Base-by-base conservation (phyloP, 257 asterid genomes). In the Ophiorrhiza pumila region DNA sequence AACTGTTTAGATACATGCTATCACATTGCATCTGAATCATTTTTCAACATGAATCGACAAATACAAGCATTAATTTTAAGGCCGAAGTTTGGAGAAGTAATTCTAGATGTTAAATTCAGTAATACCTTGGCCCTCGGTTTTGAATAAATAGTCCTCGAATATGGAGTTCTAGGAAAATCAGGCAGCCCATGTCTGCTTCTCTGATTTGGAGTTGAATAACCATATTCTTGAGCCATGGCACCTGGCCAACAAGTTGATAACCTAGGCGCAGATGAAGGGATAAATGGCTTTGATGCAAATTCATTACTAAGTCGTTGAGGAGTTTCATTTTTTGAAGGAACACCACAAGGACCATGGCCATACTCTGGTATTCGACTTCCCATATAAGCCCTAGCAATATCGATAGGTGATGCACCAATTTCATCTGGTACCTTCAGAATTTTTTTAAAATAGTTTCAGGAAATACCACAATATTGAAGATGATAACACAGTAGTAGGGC, bases 311-410 rank as follows among this genome's bases (percentile, higher is more conserved):
- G 32, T 45, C 73, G 81, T 67, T 73, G 81, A 78, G 78, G 66
- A 64, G 79, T 76, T 80, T 83, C 85, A 9, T 67, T 67, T 65
- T 85, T 85, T 20, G 87, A 80, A 13, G 70, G 46, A 34, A 66
- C 74, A 65, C 78, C 78, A 47, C 27, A 60, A 71, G 77, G 76
- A 73, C 80, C 87, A 27, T 74, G 80, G 59, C 88, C 89, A 69
- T 77, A 84, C 70, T 82, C 97, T 37, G 84, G 56, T 66, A 77
- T 80, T 68, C 96, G 90, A 77, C 85, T 75, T 78, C 97, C 89
- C 97, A 95, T 95, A 83, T 85, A 95, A 61, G 97, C 96, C 80
- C 86, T 93, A 49, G 99, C 99, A 84, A 95, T 83, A 74, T 92
- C 97, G 61, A 95, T 80, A 53, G 97, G 97, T 10, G 96, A 89